Percentiles rank a stretch among this genome's conserved stretches.
Conservation (phyloP, 805 yeast genomes). For the Kodamaea lidongshanica region DNA sequence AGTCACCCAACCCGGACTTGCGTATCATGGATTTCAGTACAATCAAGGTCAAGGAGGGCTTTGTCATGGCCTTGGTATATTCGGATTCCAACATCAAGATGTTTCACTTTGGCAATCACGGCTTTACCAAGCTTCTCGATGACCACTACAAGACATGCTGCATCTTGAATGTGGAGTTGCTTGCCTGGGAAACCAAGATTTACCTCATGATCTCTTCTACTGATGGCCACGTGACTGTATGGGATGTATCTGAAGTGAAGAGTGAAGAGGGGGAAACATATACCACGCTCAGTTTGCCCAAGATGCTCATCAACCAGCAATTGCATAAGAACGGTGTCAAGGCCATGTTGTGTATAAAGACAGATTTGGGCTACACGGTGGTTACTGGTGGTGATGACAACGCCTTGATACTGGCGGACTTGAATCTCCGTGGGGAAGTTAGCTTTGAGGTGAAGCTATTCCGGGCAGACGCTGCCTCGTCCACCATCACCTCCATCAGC, state of each 20-base stretch:
- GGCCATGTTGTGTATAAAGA: conserved; percentile 34
- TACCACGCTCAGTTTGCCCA: neutral
- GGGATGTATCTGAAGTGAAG: conserved; percentile 42
- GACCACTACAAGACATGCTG: conserved; percentile 72
- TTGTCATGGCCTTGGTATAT: conserved; percentile 63
- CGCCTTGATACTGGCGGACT: conserved; percentile 38
- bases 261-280: no score
- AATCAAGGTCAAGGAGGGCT: conserved; percentile 37
- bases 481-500: conserved; percentile 71
- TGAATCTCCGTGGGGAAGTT: conserved; percentile 11
- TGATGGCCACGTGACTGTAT: conserved; percentile 70
- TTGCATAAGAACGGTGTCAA: conserved; percentile 87
- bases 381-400: conserved; percentile 94
- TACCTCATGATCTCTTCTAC: conserved; percentile 62
- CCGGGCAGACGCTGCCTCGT: conserved; percentile 64
- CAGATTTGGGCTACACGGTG: conserved; percentile 22
- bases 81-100: conserved; percentile 75
- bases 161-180: conserved; percentile 54
- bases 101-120: conserved; percentile 43
- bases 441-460: conserved; percentile 26
- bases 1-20: conserved; percentile 63
- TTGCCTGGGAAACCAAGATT: conserved; percentile 20
- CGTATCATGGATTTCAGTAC: conserved; percentile 83
- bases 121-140: conserved; percentile 39
- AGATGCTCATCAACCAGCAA: conserved; percentile 32